Evolutionary conservation across 2,329 filamentous ascomycete species (phyloP).

Genomic region (Grosmannia huntii): DNA sequence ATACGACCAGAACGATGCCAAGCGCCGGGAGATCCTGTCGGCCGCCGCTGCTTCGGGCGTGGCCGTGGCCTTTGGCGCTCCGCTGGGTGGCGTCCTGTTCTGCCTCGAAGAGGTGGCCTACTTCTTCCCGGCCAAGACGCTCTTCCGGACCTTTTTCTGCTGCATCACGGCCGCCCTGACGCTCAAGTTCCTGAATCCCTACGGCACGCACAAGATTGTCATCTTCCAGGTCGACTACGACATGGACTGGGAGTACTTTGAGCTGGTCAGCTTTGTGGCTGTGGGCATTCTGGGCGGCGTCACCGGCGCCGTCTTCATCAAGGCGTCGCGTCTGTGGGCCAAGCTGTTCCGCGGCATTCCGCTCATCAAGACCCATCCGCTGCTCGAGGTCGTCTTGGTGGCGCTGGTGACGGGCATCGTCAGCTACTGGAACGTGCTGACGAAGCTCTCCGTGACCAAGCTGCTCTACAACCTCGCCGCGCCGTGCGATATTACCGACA

Average conservation of each 20-base stretch:
- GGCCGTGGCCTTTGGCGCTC: constrained; percentile 86
- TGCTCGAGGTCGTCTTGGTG: constrained; percentile 80
- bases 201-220: constrained; percentile 92
- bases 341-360: constrained; percentile 71
- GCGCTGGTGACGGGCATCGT: constrained; percentile 71
- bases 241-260: constrained; percentile 87
- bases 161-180: constrained; percentile 88
- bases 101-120: constrained; percentile 92
- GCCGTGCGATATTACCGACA: constrained; percentile 63
- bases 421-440: constrained; percentile 89
- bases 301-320: constrained; percentile 87
- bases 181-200: constrained; percentile 89
- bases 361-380: constrained; percentile 67
- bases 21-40: constrained; percentile 85
- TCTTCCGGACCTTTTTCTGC: constrained; percentile 97
- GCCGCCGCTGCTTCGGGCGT: constrained; percentile 86
- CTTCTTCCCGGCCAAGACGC: constrained; percentile 93
- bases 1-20: constrained; percentile 88
- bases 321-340: constrained; percentile 84
- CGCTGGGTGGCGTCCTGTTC: constrained; percentile 77
- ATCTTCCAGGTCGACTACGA: constrained; percentile 89
- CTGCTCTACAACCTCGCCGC: constrained; percentile 82
- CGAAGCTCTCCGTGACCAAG: constrained; percentile 80
- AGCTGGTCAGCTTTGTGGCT: constrained; percentile 73
- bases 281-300: constrained; percentile 77